Evolutionary conservation across 2,329 filamentous ascomycete species (phyloP), one percentile per base, ranked within the genome.

Genomic region (Penicillium brevicompactum): DNA sequence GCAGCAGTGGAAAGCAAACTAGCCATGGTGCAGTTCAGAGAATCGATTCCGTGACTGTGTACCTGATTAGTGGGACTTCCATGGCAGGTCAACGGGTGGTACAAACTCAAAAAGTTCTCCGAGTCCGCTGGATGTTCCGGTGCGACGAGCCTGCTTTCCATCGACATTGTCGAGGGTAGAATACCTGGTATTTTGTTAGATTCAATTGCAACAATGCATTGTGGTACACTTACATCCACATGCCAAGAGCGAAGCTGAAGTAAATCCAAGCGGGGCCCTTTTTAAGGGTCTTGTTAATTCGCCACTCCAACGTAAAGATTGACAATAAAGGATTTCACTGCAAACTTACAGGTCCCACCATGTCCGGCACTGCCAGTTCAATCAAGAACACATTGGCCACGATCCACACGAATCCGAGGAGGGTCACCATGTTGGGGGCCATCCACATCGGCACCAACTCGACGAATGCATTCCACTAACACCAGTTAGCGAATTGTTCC

Each of bases 151-250:
- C 79, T 99, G 94, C 78, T 99, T 99, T 65, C 94, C 94, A 74
- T 99, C 94, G 61, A 97, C 89, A 74, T 99, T 99, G 80, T 99
- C 94, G 88, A 99, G 92, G 13, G 94, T 99, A 66, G 94, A 95
- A 77, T 97, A 88, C 74, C 81, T 63, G 40, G 32, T 32, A 21
- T 7, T 16, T 1, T 21, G 47, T 71, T 21, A 70, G 68, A 45
- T 13, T 22, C 11, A 11, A 38, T 21, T n/a, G 31, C 9, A 18
- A 48, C 40, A 40, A 27, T n/a, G 32, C 45, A 4, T 16, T 48
- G 37, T 14, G 18, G 31, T 31, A n/a, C 21, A 64, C 75, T 72
- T 63, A 96, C 90, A 96, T 94, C 88, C 96, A 99, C 56, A 99
- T 83, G 40, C 94, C 94, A 62, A 96, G 84, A 1, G 92, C 93